phyloP scores from a whole-genome alignment of 1,139 yeast genomes.

The Debaryomyces sp. region DNA sequence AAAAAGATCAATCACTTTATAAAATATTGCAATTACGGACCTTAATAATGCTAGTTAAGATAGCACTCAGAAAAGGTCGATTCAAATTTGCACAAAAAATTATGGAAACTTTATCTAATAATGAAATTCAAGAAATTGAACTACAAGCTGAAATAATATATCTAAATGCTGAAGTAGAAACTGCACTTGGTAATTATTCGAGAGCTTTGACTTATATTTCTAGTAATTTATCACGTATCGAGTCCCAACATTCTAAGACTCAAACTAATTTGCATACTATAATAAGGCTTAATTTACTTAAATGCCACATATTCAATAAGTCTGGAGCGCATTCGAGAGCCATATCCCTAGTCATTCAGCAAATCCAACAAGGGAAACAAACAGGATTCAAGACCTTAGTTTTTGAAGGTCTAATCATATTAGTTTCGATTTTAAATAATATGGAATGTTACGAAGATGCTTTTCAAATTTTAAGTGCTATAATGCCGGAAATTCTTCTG shows the following conservation, averaged over 20 bases:
- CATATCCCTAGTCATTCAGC: conserved; percentile 47
- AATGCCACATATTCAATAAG: conserved; percentile 40
- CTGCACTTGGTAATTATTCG: conserved; percentile 30
- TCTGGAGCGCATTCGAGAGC: conserved; percentile 45
- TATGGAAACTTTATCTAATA: conserved; percentile 21
- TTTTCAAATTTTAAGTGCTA: conserved; percentile 30
- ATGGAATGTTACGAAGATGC: conserved; percentile 42
- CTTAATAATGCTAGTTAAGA: conserved; percentile 37
- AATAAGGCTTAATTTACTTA: conserved; percentile 46
- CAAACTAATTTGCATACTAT: conserved; percentile 39
- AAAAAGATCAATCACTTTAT: conserved; percentile 33
- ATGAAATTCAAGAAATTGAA: conserved; percentile 36
- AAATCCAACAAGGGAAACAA: conserved; percentile 41
- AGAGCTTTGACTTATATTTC: conserved; percentile 41
- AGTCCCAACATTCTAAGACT: conserved; percentile 20
- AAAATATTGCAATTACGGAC: conserved; percentile 42
- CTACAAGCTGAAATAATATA: conserved; percentile 29
- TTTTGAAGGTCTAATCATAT: conserved; percentile 41
- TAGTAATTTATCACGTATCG: conserved; percentile 22
- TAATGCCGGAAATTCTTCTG: conserved; percentile 45
- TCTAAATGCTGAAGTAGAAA: conserved; percentile 33
- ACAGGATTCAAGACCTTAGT: conserved; percentile 43
- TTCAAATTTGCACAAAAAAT: conserved; percentile 29
- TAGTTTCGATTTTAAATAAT: conserved; percentile 40
- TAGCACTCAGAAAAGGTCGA: conserved; percentile 41